Evolutionary conservation across 2,329 filamentous ascomycete species (phyloP).

Genomic region (Chalaropsis ovoidea): DNA sequence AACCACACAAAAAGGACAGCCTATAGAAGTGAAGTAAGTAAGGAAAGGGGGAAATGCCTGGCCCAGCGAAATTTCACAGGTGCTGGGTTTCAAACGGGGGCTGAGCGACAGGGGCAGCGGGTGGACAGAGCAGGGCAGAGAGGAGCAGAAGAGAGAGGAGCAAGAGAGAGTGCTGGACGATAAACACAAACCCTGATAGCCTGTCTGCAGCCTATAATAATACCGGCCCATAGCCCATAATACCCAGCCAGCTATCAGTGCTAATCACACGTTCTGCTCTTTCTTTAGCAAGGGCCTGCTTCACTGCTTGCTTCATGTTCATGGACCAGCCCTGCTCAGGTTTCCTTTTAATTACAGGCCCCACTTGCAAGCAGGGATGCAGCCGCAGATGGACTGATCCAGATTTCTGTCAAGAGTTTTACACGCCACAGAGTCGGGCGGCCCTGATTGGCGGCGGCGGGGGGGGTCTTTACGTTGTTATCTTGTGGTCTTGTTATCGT

Average conservation of each 20-base stretch:
- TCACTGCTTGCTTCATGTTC: conserved; percentile 1
- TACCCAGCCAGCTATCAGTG: neutral
- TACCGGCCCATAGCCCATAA: too few species aligned
- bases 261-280: neutral
- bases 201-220: too few species aligned
- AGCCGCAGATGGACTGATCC: conserved; percentile 6
- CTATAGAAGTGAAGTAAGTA: conserved; percentile 22
- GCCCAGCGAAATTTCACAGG: conserved; percentile 17
- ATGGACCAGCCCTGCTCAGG: neutral
- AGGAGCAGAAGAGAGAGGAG: conserved; percentile 17
- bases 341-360: conserved; percentile 12
- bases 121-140: neutral
- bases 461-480: too few species aligned
- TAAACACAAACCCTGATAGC: too few species aligned
- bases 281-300: neutral
- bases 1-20: conserved; percentile 1
- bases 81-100: conserved; percentile 22
- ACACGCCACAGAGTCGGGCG: neutral
- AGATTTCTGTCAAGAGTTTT: conserved; percentile 7
- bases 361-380: neutral
- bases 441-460: too few species aligned
- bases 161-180: too few species aligned
- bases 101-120: conserved; percentile 23
- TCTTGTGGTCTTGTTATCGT: too few species aligned
- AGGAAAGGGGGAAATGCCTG: conserved; percentile 26